Evolutionary conservation across 2,329 filamentous ascomycete genomes (phyloP), one percentile per base, ranked within the genome.

Genomic region (Penicillium concentricum): DNA sequence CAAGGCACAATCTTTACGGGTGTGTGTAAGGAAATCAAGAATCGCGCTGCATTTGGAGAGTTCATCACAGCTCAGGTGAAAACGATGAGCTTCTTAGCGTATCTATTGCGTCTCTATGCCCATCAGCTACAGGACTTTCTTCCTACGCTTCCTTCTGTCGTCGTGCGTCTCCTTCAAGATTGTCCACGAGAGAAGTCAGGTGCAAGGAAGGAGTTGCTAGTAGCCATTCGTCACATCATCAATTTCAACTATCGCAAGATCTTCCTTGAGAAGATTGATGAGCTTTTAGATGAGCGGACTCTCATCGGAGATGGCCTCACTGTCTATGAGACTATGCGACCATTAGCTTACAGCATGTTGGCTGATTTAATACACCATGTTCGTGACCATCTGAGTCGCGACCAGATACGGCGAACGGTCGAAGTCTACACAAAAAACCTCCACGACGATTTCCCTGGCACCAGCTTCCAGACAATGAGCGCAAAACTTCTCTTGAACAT

Each of bases 401-500:
- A 93, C 64, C 94, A 97, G 76, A 99, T 99, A 61, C 87, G 92
- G 45, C 90, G 92, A 70, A 97, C 95, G 0, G 92, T 99, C 10
- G 91, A 96, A 71, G 94, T 99, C 4, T 99, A 99, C 74, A 97
- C 95, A 1, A 91, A 89, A 69, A 97, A 97, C 68, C 79, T 99
- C 22, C 92, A 96, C 69, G 94, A 97, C 73, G 91, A 91, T 61
- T 96, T 96, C 61, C 95, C 94, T 0, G 95, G 95, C 9, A 97
- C 95, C 0, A 99, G 93, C 74, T 99, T 99, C 71, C 95, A 99
- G 74, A 99, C 94, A 0, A 99, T 99, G 94, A 97, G 94, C 67
- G 95, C 94, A 0, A 99, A 97, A 74, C 81, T 99, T 3, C 80
- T 99, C 0, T 81, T 99, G 13, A 99, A 99, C 72, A 95, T 99